Evolutionary conservation across 1,284 basidiomycete species (phyloP), one percentile per base, ranked within the genome.

Genomic region (Irpex sp.): DNA sequence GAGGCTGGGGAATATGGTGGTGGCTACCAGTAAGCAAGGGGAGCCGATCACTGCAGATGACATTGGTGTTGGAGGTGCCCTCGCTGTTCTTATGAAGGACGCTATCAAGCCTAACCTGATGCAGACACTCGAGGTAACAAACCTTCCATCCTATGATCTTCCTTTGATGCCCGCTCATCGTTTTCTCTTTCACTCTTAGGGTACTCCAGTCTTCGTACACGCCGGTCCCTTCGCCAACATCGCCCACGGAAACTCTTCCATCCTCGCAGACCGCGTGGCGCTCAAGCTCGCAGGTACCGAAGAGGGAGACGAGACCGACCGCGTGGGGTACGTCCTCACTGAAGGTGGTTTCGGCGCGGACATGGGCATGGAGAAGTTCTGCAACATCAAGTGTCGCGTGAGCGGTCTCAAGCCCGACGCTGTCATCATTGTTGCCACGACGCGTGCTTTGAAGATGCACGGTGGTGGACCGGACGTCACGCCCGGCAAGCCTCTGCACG

Each of bases 281-380:
- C 85, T 99, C 71, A 99, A 99, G 81, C 89, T 99, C 47, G 97
- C 96, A 6, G 97, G 97, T 69, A 91, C 91, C n/a, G 97, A 99
- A 77, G 85, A 92, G 70, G 96, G 96, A 61, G 97, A 98, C 72
- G 79, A 86, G 1, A 71, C 87, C 8, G 88, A 91, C 62, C 87
- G 89, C 64, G 88, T 91, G 54, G 97, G 97, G 44, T 99, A 98
- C 72, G 97, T 99, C 64, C 88, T 99, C 70, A 99, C 97, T 47
- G 97, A 99, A 79, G 97, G 96, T 73, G 97, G 97, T 26, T 99
- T 99, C 77, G 97, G 97, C 67, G 97, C 97, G 26, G 97, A 99
- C 77, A 99, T 99, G 87, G 97, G 96, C 67, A 94, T 96, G 93
- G 94, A 96, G 80, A 96, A 99, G 79, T 99, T 99, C 85, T 98